Percentiles rank a stretch among this genome's conserved stretches.
Conservation (phyloP, 2,329 filamentous ascomycete species). For the Monilinia fructicola region DNA sequence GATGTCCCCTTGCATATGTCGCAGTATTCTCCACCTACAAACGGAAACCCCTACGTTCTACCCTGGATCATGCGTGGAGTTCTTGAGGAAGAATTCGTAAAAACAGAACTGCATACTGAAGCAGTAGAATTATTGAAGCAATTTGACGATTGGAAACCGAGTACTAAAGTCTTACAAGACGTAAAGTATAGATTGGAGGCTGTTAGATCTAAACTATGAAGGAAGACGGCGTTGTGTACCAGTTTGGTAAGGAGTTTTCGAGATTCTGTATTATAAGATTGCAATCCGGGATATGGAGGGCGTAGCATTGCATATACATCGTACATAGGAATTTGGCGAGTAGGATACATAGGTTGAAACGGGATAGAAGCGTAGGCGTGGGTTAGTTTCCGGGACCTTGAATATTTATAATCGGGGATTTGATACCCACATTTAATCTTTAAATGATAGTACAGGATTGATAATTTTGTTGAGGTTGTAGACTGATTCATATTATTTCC, state of each 20-base stretch:
- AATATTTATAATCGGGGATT: background rate
- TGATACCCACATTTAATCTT: background rate
- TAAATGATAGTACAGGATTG: background rate
- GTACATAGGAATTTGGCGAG: slow-evolving; percentile 7
- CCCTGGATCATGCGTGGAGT: slow-evolving; percentile 96
- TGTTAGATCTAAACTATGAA: slow-evolving; percentile 74
- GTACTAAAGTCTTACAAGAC: slow-evolving; percentile 87
- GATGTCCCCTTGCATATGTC: slow-evolving; percentile 51
- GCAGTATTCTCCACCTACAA: slow-evolving; percentile 50
- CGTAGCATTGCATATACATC: slow-evolving; percentile 17
- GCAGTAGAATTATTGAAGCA: slow-evolving; percentile 76
- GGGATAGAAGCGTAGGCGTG: slow-evolving; percentile 13
- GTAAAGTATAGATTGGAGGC: slow-evolving; percentile 93
- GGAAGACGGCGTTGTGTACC: background rate
- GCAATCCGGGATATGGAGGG: background rate
- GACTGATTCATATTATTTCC: background rate
- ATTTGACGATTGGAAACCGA: slow-evolving; percentile 92
- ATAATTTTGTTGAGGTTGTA: background rate
- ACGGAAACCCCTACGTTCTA: slow-evolving; percentile 80
- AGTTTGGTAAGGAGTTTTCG: slow-evolving; percentile 9
- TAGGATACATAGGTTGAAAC: background rate
- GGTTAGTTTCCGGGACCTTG: background rate
- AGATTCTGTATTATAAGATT: slow-evolving; percentile 19
- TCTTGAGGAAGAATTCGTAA: slow-evolving; percentile 87
- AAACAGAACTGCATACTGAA: slow-evolving; percentile 74